Base-by-base conservation (phyloP, 1,284 basidiomycete species). In the Earliella scabrosa region DNA sequence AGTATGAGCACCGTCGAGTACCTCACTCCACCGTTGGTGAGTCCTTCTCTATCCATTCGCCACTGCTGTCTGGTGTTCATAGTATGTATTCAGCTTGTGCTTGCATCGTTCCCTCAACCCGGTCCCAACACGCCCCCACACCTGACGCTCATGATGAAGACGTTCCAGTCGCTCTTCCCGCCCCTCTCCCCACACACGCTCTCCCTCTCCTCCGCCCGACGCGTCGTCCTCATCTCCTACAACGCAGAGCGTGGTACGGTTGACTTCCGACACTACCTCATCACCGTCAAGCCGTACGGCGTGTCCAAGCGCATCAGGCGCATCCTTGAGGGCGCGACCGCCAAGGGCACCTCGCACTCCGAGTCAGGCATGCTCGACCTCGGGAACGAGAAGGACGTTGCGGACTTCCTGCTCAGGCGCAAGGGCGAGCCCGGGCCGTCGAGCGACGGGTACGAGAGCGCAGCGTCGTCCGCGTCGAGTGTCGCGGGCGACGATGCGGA, bases 261-360 rank as follows among this genome's bases (percentile, higher is more conserved):
- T 69, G 95, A 98, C 68, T 87, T 96, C 73, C 86, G 97, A 39
- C 97, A 99, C 77, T 99, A 91, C 72, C 82, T 95, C 65, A 98
- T 99, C 76, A 91, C 93, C 9, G 93, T 99, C 53, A 94, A 95
- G 67, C 92, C 96, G 1, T 92, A 96, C 68, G 97, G 97, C 47
- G 89, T 99, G 18, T 97, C 95, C 16, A 88, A 88, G 68, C 88
- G 94, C 52, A 90, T 99, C n/a, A 86, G 95, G 10, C 89, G 90
- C 60, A 82, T 98, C 27, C 82, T 99, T 50, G 92, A 93, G 68
- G 90, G 89, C 50, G 75, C 81, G 50, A 71, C 70, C 40, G 67
- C 77, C 9, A 69, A 72, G 41, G 72, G 76, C 8, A 72, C 71
- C 18, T 62, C 69, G 9, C 47, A 73, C 32, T 62, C 65, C 6